Conservation (phyloP, 176 grass and related monocot species). For the Thinopyrum elongatum region DNA sequence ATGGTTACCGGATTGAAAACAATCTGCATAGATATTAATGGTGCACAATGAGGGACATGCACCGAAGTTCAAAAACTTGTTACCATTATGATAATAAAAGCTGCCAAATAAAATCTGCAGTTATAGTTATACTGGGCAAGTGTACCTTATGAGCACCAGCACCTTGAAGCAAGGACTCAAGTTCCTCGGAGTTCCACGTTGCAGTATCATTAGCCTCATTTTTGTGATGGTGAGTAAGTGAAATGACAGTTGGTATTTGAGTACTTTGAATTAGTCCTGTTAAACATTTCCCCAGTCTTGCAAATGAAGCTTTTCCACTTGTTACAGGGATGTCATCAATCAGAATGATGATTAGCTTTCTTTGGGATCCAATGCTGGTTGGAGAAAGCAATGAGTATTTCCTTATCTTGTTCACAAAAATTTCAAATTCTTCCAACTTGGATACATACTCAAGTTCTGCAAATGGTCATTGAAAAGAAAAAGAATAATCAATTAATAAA, state of each 20-base stretch:
- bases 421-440: slow-evolving; percentile 97
- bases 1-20: slow-evolving; percentile 76
- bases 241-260: slow-evolving; percentile 80
- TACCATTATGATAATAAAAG: not conserved
- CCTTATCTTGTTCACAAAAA: slow-evolving; percentile 78
- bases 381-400: slow-evolving; percentile 78
- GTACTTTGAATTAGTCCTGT: slow-evolving; percentile 60
- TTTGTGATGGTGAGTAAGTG: slow-evolving; percentile 78
- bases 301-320: slow-evolving; percentile 68
- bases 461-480: slow-evolving; percentile 28
- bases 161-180: slow-evolving; percentile 74
- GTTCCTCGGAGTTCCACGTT: slow-evolving; percentile 59
- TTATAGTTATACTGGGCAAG: slow-evolving; percentile 28
- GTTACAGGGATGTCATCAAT: slow-evolving; percentile 92
- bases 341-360: slow-evolving; percentile 65
- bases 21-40: slow-evolving; percentile 54
- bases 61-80: not conserved
- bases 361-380: slow-evolving; percentile 39
- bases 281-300: slow-evolving; percentile 82
- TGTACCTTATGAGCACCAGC: slow-evolving; percentile 88
- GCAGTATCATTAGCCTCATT: slow-evolving; percentile 53
- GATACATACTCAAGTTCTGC: slow-evolving; percentile 79
- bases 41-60: slow-evolving; percentile 8
- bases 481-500: slow-evolving; percentile 11
- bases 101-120: not conserved